Evolutionary conservation across 441 rosid species (phyloP).

Genomic region (Gossypium schwendimanii): DNA sequence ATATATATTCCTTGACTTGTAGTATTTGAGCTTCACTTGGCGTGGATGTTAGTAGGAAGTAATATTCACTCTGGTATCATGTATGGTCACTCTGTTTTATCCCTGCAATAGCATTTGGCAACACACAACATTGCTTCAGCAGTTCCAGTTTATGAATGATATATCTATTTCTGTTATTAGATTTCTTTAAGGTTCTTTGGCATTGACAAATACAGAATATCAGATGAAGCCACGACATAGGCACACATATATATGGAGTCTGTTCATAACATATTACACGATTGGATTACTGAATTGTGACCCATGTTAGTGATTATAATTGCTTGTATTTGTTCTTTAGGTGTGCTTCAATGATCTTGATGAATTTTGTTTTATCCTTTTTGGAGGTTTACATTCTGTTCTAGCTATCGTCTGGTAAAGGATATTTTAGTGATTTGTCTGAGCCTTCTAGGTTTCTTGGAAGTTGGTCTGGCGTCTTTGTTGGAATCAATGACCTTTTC

Average conservation of each 20-base stretch:
- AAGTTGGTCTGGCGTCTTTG: conserved; percentile 55
- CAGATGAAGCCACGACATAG: not conserved
- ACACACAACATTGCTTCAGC: not conserved
- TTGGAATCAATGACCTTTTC: conserved; percentile 46
- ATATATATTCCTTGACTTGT: not conserved
- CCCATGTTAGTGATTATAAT: not conserved
- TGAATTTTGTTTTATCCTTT: not conserved
- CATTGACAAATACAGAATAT: not conserved
- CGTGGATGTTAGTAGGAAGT: not conserved
- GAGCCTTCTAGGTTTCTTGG: conserved; percentile 67
- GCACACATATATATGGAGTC: not conserved
- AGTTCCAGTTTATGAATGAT: not conserved
- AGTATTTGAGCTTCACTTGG: not conserved
- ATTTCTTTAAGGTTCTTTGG: conserved; percentile 1
- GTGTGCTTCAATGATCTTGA: not conserved
- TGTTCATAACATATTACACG: not conserved
- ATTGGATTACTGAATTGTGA: not conserved
- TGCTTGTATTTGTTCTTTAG: not conserved
- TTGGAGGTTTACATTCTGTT: not conserved
- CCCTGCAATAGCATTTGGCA: not conserved
- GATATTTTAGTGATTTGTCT: conserved; percentile 15
- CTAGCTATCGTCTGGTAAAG: conserved; percentile 1
- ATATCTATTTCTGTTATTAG: not conserved
- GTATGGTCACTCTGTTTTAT: not conserved
- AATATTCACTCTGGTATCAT: not conserved